phyloP scores from a whole-genome alignment of 345 rosid genomes.

The Carallia pectinifolia region DNA sequence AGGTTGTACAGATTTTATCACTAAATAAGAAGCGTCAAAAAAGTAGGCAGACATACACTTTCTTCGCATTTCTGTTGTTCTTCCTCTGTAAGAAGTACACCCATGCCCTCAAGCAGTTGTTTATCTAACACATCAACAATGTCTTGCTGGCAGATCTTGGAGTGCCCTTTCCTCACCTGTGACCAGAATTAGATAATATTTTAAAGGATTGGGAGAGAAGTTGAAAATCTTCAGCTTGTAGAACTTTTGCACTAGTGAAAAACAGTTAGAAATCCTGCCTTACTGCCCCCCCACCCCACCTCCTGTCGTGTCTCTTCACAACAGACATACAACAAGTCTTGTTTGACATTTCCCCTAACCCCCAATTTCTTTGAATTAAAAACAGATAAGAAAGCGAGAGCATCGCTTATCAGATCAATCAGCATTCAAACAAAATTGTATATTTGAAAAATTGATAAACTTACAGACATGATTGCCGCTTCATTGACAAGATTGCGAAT shows the following conservation, averaged over 20 bases:
- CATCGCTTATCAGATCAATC: too few species aligned
- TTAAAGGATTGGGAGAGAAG: conserved; percentile 12
- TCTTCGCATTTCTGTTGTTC: conserved; percentile 91
- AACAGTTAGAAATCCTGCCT: too few species aligned
- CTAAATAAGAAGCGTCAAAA: background rate
- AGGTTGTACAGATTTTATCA: too few species aligned
- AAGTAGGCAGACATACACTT: conserved; percentile 49
- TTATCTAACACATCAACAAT: conserved; percentile 87
- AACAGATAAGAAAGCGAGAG: too few species aligned
- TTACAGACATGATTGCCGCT: conserved; percentile 97
- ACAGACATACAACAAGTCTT: too few species aligned
- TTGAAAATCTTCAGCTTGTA: conserved; percentile 1
- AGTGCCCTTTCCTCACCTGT: conserved; percentile 88
- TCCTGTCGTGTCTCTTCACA: too few species aligned
- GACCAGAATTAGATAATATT: conserved; percentile 12
- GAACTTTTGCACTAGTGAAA: conserved; percentile 3
- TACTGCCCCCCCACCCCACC: too few species aligned
- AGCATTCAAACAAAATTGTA: background rate
- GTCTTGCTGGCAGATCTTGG: conserved; percentile 81
- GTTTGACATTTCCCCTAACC: too few species aligned
- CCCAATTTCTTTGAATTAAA: too few species aligned
- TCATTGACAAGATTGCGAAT: conserved; percentile 93
- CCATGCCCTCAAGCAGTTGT: conserved; percentile 98
- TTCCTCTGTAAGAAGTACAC: conserved; percentile 93
- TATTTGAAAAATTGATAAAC: conserved; percentile 24